These are phyloP conservation scores for Poa annua DNA, from an alignment of 176 grass and related monocot genomes.

Conservation along the genomic window DNA sequence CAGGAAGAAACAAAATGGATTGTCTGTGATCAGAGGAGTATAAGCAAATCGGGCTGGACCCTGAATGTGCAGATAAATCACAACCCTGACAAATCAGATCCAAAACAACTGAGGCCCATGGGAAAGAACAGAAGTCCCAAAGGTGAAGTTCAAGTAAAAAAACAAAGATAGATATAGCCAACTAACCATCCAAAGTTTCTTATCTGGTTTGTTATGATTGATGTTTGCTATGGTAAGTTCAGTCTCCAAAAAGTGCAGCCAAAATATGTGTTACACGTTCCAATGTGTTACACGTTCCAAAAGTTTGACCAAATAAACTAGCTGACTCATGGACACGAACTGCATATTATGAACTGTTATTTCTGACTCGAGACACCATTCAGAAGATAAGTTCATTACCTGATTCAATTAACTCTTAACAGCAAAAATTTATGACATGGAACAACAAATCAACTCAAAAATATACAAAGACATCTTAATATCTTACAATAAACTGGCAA, in stretches of 20 bases:
- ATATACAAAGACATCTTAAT: not conserved
- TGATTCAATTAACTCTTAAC: not conserved
- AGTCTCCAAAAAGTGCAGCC: slow-evolving; percentile 8
- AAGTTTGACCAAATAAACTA: slow-evolving; percentile 19
- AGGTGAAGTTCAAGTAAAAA: slow-evolving; percentile 4
- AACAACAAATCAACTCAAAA: slow-evolving; percentile 9
- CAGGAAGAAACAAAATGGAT: slow-evolving; percentile 8
- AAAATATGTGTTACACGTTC: slow-evolving; percentile 18
- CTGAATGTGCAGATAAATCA: slow-evolving; percentile 4
- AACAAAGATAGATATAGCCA: slow-evolving; percentile 8
- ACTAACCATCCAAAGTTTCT: not conserved
- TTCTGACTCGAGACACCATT: not conserved
- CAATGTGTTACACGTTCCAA: slow-evolving; percentile 8
- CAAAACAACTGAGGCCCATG: slow-evolving; percentile 21
- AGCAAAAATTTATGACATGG: not conserved
- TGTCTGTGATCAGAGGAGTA: not conserved
- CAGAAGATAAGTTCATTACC: slow-evolving; percentile 14
- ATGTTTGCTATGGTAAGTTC: slow-evolving; percentile 30
- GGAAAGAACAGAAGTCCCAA: slow-evolving; percentile 7
- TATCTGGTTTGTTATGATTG: not conserved
- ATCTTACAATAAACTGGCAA: slow-evolving; percentile 24
- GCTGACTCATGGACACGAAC: not conserved
- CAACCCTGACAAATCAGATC: not conserved
- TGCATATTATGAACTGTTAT: slow-evolving; percentile 3
- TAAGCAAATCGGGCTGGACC: not conserved